phyloP scores from a whole-genome alignment of 2,329 filamentous ascomycete species.

The Trichoderma atrobrunneum region DNA sequence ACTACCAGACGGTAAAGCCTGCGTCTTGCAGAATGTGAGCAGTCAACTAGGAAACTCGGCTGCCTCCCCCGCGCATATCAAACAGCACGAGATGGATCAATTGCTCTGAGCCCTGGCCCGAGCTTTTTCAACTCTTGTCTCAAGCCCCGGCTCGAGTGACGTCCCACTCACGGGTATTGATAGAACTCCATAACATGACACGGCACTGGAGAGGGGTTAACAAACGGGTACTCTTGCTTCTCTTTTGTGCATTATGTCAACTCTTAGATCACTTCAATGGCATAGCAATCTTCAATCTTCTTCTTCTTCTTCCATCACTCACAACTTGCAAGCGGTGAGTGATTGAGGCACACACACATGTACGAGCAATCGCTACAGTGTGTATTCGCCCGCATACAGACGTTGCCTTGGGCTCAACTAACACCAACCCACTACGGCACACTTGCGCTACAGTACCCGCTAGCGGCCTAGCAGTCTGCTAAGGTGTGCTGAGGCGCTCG shows the following conservation, averaged over 20 bases:
- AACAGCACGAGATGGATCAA: neutral
- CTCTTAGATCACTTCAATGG: too few species aligned
- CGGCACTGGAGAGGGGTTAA: neutral
- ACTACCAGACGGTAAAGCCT: neutral
- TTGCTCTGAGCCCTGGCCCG: neutral
- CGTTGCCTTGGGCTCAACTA: neutral
- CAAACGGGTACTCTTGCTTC: neutral
- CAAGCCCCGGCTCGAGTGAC: neutral
- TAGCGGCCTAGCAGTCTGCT: neutral
- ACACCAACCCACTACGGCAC: neutral
- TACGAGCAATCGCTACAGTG: neutral
- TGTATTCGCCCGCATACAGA: neutral
- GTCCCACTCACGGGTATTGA: neutral
- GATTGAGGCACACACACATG: neutral
- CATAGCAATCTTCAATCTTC: neutral
- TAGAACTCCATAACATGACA: neutral
- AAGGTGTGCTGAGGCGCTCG: conserved; percentile 6
- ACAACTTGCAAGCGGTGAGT: neutral
- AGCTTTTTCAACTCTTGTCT: neutral
- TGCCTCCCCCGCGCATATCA: neutral
- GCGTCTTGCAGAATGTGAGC: neutral
- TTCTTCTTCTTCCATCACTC: neutral
- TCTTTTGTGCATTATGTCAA: neutral
- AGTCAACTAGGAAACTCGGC: neutral
- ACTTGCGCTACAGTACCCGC: conserved; percentile 1